phyloP scores from a whole-genome alignment of 495 filamentous ascomycete species.

The Penicillium taxi region DNA sequence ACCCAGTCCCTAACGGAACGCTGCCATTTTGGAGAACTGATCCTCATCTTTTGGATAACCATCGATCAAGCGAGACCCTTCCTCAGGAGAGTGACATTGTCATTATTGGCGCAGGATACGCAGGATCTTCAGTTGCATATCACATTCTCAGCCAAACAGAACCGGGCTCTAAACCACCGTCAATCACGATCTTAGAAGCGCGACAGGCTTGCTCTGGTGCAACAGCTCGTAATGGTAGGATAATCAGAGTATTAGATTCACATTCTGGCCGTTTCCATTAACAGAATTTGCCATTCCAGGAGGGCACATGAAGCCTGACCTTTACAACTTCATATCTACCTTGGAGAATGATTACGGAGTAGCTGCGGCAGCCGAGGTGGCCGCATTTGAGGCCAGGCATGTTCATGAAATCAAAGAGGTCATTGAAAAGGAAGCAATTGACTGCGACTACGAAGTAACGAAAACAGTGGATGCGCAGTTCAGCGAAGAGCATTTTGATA shows the following conservation, averaged over 20 bases:
- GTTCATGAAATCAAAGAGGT: conserved; percentile 19
- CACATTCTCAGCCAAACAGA: conserved; percentile 45
- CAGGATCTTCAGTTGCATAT: conserved; percentile 57
- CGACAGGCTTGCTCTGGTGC: conserved; percentile 77
- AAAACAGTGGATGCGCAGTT: conserved; percentile 25
- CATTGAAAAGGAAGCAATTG: conserved; percentile 23
- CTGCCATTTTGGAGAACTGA: conserved; percentile 68
- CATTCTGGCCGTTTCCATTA: neutral
- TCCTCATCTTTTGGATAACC: conserved; percentile 42
- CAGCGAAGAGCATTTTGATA: conserved; percentile 8
- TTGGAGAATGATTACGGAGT: conserved; percentile 21
- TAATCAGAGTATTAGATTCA: neutral
- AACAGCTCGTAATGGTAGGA: conserved; percentile 52
- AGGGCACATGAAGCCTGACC: conserved; percentile 33
- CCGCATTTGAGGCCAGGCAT: conserved; percentile 26
- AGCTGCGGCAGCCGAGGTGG: conserved; percentile 28
- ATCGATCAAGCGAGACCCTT: conserved; percentile 56
- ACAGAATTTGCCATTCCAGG: conserved; percentile 5
- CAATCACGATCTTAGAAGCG: conserved; percentile 69
- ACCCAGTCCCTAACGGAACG: conserved; percentile 45
- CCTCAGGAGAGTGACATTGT: conserved; percentile 57
- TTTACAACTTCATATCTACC: conserved; percentile 20
- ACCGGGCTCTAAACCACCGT: conserved; percentile 23
- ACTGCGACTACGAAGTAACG: conserved; percentile 27
- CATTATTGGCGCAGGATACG: conserved; percentile 66